Evolutionary conservation across 2,329 filamentous ascomycete species (phyloP), one percentile per base, ranked within the genome.

Genomic region (Elsinoe ampelina): DNA sequence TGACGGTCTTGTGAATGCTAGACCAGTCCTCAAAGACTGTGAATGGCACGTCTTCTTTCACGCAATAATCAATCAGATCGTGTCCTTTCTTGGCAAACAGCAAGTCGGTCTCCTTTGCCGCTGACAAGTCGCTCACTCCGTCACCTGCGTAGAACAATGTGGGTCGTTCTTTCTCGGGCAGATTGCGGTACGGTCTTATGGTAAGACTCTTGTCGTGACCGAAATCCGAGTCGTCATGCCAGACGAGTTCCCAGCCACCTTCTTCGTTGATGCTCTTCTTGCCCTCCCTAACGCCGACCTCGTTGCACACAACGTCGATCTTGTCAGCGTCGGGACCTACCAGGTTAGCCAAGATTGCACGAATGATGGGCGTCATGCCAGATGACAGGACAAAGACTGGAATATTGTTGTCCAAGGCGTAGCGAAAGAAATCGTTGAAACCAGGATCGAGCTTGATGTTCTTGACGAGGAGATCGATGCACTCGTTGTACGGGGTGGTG

Each of bases 161-260:
- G 1, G 93, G 93, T 41, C 90, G 80, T 66, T 86, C 73, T 32
- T 76, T 70, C 12, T 77, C 77, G 0, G 88, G 83, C 42, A 95
- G 77, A 22, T 82, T 77, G 2, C 86, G 85, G 73, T 97, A 97
- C 54, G 89, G 89, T 62, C 88, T 83, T 66, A 98, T 89, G 69
- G 93, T 89, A 55, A 92, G 77, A 22, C 86, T 91, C 81, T 98
- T 98, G 78, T 98, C 92, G 69, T 98, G 93, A n/a, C 93, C 93
- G 66, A 95, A 95, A 58, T 84, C 80, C 67, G 85, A 82, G 82
- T 92, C 89, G 69, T 98, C 91, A 67, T 89, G 90, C 73, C 85
- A 98, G 58, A 82, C 77, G 64, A 98, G 92, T 66, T 85, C 77
- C 93, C 93, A 98, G 30, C 90, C 92, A 15, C 82, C 82, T 67